Evolutionary conservation across 2,329 filamentous ascomycete species (phyloP), one percentile per base, ranked within the genome.

Genomic region (Colletotrichum liriopes): DNA sequence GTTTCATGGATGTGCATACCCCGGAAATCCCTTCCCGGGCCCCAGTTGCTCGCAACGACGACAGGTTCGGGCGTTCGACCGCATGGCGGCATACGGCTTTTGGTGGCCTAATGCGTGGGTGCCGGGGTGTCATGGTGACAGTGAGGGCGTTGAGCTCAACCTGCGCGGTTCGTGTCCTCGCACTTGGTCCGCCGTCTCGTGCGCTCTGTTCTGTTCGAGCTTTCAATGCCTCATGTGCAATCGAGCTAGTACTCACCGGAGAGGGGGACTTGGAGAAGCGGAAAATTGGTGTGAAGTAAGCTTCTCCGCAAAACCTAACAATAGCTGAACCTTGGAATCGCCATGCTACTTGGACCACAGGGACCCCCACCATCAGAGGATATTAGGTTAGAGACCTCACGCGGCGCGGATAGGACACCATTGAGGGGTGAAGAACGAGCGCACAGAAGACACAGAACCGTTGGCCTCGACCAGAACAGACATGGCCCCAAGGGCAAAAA

Each of bases 1-100:
- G 60, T 63, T 63, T 72, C 65, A 71, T 52, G 49, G 32, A 63
- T 63, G 26, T 37, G 32, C 16, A 29, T 52, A 71, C 51, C 58
- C 69, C 65, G 43, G 51, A 63, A 51, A 58, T 45, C 51, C 47
- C 29, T 37, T 9, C 45, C 43, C 43, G 29, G n/a, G 9, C n/a
- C 32, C 16, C 23, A 41, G 23, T 23, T 14, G 26, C 58, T 52
- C 23, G 47, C 54, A 54, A 56, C 18, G 63, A 29, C 67, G 47
- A 45, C 37, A 39, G 45, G 60, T 20, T 55, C 47, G n/a, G 63
- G 55, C 47, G 62, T 65, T 37, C 32, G n/a, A 54, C 47, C 55
- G 47, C 63, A 54, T 47, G 55, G 55, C 55, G 29, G 32, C 47
- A 23, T 59, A 47, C 39, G 43, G 14, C n/a, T 39, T 39, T 39